Percentiles rank a stretch among this genome's conserved stretches.
Conservation (phyloP, 495 filamentous ascomycete species). For the Penicillium lividum region DNA sequence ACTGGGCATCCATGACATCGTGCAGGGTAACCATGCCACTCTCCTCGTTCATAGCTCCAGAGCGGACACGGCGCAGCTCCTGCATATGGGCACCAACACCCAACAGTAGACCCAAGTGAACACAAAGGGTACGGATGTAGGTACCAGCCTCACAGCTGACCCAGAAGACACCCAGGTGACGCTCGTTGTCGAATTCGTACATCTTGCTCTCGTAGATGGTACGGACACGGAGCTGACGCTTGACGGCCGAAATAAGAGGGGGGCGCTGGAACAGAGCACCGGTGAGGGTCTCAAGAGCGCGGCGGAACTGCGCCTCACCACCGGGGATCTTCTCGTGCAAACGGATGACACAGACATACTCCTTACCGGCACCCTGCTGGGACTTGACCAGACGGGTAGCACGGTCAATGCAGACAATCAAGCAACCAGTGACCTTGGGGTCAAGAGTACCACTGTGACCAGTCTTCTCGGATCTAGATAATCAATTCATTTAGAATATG, state of each 20-base stretch:
- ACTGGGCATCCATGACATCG: slow-evolving; percentile 94
- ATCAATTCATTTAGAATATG: slow-evolving; percentile 2
- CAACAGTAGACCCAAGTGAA: slow-evolving; percentile 88
- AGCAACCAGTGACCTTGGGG: slow-evolving; percentile 89
- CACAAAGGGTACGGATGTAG: slow-evolving; percentile 96
- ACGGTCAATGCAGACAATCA: slow-evolving; percentile 94
- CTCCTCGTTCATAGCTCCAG: slow-evolving; percentile 90
- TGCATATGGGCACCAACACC: slow-evolving; percentile 99
- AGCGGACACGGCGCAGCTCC: slow-evolving; percentile 89
- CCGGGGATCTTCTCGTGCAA: slow-evolving; percentile 91
- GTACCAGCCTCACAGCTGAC: slow-evolving; percentile 98
- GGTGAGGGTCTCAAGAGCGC: slow-evolving; percentile 90
- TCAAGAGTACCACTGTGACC: slow-evolving; percentile 97
- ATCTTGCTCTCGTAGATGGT: slow-evolving; percentile 95
- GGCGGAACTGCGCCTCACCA: slow-evolving; percentile 82
- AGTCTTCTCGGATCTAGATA: slow-evolving; percentile 83
- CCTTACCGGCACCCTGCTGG: slow-evolving; percentile 96
- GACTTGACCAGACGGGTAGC: slow-evolving; percentile 97
- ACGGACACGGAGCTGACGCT: slow-evolving; percentile 94
- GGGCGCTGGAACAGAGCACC: slow-evolving; percentile 97
- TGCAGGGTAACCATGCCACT: slow-evolving; percentile 89
- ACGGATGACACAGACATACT: slow-evolving; percentile 82
- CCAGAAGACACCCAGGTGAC: slow-evolving; percentile 98
- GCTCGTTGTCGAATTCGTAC: slow-evolving; percentile 95
- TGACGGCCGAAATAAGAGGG: slow-evolving; percentile 95